Conservation (phyloP, 148 eudicot species). For the Rhododendron williamsianum region DNA sequence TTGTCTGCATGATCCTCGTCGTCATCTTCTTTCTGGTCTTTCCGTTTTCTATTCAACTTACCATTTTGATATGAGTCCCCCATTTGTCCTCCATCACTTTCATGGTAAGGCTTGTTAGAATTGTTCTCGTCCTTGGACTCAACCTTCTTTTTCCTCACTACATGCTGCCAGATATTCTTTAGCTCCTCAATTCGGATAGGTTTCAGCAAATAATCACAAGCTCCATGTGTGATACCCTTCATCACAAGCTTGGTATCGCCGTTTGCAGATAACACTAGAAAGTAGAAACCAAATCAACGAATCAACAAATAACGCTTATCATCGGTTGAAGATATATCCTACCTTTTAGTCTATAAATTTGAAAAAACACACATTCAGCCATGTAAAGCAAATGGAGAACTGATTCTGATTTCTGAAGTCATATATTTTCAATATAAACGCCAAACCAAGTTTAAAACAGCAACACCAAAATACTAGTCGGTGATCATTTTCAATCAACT, state of each 20-base stretch:
- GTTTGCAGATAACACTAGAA: conserved; percentile 75
- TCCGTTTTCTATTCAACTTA: conserved; percentile 26
- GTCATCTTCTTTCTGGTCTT: conserved; percentile 43
- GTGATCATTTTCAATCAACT: neutral
- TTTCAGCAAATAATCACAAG: conserved; percentile 83
- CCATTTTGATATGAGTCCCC: conserved; percentile 22
- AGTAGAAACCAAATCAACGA: conserved; percentile 17
- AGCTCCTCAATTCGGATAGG: conserved; percentile 88
- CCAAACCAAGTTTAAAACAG: neutral
- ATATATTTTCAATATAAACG: neutral
- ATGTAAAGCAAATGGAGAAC: neutral
- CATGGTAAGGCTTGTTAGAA: conserved; percentile 18
- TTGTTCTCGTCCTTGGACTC: conserved; percentile 21
- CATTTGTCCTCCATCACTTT: conserved; percentile 27
- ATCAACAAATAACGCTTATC: neutral
- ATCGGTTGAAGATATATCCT: neutral
- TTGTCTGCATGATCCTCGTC: conserved; percentile 26
- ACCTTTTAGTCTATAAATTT: neutral
- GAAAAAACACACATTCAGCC: neutral
- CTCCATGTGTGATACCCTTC: conserved; percentile 85
- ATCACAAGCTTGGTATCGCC: conserved; percentile 69
- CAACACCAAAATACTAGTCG: neutral
- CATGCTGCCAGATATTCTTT: conserved; percentile 86
- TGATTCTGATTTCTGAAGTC: neutral
- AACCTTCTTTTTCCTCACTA: conserved; percentile 48